Base-by-base conservation (phyloP, 225 moss, liverwort and hornwort genomes). In the Ulota crispa region DNA sequence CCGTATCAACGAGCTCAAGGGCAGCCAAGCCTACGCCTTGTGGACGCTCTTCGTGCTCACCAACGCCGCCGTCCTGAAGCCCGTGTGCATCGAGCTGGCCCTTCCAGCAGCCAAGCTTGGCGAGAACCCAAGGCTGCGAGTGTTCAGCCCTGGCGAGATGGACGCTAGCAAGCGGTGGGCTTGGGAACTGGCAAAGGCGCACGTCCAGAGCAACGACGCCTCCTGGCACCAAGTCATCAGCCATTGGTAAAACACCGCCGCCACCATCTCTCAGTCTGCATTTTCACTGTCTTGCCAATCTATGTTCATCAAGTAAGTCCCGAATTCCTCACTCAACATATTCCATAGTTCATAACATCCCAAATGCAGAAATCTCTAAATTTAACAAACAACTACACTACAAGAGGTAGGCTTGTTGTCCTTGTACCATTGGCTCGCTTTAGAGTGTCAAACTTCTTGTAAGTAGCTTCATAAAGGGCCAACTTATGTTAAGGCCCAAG, bases 141-240 rank as follows among this genome's bases (percentile, higher is more conserved):
- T 86, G 21, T 71, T 83, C 60, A n/a, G 4, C 9, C 72, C 65
- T 7, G 24, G 63, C 7, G 53, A 72, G 45, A 50, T 21, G 5
- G 80, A 64, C 24, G 31, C 39, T 4, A 34, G 65, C 23, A 72
- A 37, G 32, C 72, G 68, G 21, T 83, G 80, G 83, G 80, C 61
- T 0, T 87, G 80, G 86, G 83, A 86, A 64, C 71, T 86, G 14
- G 83, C 83, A 2, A 86, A 83, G 77, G 75, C 72, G 8, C 81
- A 81, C 13, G 81, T 87, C 68, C 52, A 65, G 42, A 32, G 65
- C 39, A 87, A 87, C 39, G 78, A 78, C 9, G 67, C 80, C 13
- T 37, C 77, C 19, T 80, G 75, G 52, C 88, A 88, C 80, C 88
- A 88, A 85, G 60, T 88, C 64, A 79, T 85, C 42, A 84, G 79